Evolutionary conservation across 768 basidiomycete genomes (phyloP).

Genomic region (Daedaleopsis nitida): DNA sequence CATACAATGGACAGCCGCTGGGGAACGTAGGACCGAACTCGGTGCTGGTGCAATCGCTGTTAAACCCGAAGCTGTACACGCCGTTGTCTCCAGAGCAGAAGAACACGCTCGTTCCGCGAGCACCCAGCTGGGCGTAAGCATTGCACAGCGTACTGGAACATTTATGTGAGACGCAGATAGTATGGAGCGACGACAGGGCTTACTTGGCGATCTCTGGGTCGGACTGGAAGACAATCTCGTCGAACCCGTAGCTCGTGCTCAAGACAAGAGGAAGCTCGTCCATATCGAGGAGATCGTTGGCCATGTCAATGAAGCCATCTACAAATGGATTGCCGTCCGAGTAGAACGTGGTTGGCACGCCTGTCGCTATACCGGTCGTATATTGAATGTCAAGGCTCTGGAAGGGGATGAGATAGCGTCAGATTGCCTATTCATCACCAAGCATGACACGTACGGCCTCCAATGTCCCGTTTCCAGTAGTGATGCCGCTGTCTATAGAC

Average conservation of each 20-base stretch:
- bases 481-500: conserved; percentile 1
- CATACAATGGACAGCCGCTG: conserved; percentile 36
- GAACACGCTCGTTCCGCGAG: not conserved
- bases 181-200: not conserved
- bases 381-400: conserved; percentile 40
- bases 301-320: conserved; percentile 36
- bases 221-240: conserved; percentile 30
- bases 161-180: not conserved
- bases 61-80: conserved; percentile 31
- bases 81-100: conserved; percentile 30
- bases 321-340: conserved; percentile 30
- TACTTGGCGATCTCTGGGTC: conserved; percentile 13
- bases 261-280: conserved; percentile 31
- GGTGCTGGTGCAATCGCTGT: conserved; percentile 40
- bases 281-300: conserved; percentile 30
- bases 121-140: not conserved
- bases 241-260: conserved; percentile 36
- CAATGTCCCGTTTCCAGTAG: not conserved
- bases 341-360: conserved; percentile 37
- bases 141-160: not conserved
- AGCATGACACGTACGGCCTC: not conserved
- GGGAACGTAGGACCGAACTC: conserved; percentile 40
- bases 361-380: conserved; percentile 36
- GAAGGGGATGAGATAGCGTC: not conserved
- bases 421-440: not conserved